phyloP scores from a whole-genome alignment of 176 grass and related monocot genomes.

The Oryza rufipogon region DNA sequence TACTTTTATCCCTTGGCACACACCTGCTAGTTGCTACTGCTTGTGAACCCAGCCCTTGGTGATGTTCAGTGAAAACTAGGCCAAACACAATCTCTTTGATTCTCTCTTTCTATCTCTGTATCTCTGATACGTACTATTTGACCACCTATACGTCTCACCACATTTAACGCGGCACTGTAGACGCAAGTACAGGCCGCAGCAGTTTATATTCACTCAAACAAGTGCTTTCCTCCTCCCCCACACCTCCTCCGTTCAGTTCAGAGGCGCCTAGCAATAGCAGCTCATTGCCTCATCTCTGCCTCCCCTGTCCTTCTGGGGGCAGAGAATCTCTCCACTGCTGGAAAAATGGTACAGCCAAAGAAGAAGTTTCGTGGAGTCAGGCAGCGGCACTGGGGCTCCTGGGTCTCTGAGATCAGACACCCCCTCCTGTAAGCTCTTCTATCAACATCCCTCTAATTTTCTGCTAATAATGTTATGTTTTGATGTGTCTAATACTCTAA shows the following conservation, averaged over 20 bases:
- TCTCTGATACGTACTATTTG: conserved; percentile 34
- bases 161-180: conserved; percentile 46
- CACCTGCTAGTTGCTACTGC: conserved; percentile 22
- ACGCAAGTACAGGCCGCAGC: conserved; percentile 56
- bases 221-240: conserved; percentile 46
- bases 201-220: conserved; percentile 68
- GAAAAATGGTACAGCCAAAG: conserved; percentile 82
- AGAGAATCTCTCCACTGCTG: conserved; percentile 33
- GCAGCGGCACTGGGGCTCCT: conserved; percentile 99
- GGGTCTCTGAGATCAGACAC: conserved; percentile 99
- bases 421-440: conserved; percentile 84
- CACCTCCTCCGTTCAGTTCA: conserved; percentile 36
- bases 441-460: not conserved
- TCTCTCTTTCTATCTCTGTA: not conserved
- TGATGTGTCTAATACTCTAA: not conserved
- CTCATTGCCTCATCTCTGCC: conserved; percentile 46
- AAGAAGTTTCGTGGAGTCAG: conserved; percentile 99
- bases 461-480: not conserved
- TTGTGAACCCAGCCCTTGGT: conserved; percentile 40
- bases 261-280: not conserved
- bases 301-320: conserved; percentile 37
- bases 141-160: conserved; percentile 44
- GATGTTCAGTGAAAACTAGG: conserved; percentile 43
- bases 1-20: too few relatives aligned
- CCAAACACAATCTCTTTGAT: not conserved